Base-by-base conservation (phyloP, 768 basidiomycete species). In the Tylopilus balloui region DNA sequence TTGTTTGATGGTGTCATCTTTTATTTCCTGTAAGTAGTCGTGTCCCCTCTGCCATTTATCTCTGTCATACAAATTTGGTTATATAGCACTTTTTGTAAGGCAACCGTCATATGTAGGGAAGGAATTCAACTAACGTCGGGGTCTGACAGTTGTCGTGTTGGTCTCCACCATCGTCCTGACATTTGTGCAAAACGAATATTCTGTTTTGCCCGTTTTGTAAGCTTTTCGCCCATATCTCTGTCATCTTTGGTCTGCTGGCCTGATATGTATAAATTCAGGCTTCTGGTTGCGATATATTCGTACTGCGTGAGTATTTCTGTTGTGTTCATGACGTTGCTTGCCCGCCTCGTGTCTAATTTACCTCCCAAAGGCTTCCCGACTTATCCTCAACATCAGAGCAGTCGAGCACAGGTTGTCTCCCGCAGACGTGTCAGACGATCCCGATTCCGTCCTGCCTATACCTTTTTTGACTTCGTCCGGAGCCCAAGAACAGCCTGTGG, bases 341-440 rank as follows among this genome's bases (percentile, higher is more conserved):
- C 2, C 46, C 51, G 27, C 31, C 17, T 14, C 44, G 5, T 31
- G 27, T 8, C 42, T 41, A 12, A 53, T 27, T 38, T 25, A 21
- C 27, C 24, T 45, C 23, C 9, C 7, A 32, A 42, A 59, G 57
- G 53, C 53, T 11, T 61, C 60, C 15, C 56, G 59, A 13, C 56
- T 60, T 19, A 36, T 62, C 8, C 42, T 60, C 35, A 61, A 61
- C 24, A 37, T 59, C 37, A 57, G 54, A 44, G 51, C 14, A 13
- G 48, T 46, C 1, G 43, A 54, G 6, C 14, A 35, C 9, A 4
- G 29, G 25, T 13, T n/a, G 9, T 17, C 48, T 41, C 55, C 13
- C 21, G 13, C 32, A 32, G 48, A 57, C 19, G 25, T 45, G 0
- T 43, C 55, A 13, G 40, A 46, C 6, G 28, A 50, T 23, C 44